Base-by-base conservation (phyloP, 306 rosid species). In the Hippophae rhamnoides region DNA sequence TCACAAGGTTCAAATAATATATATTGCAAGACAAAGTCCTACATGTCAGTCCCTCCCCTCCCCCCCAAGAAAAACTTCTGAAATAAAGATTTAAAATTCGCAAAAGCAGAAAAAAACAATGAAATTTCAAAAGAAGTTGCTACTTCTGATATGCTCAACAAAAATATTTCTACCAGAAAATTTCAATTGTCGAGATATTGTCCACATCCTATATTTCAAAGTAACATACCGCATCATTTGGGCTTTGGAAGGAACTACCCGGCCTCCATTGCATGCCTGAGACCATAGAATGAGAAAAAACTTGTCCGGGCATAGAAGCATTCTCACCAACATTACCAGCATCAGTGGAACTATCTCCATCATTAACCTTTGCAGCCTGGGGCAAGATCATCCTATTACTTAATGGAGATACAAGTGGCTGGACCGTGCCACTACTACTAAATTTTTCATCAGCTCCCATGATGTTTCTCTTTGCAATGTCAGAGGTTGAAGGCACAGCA, bases 201-300 rank as follows among this genome's bases (percentile, higher is more conserved):
- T 49, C 38, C 2, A 49, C n/a, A 23, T 41, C 2, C 58, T n/a
- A 51, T 1, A 23, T 13, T 52, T 10, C 10, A 62, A 63, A 62
- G 52, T 52, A 31, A 45, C 57, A 71, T 83, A 92, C 96, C 51
- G 70, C 74, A 62, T 92, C 98, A 71, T 74, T 85, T 60, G 76
- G 96, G 70, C 76, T 89, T 56, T 80, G 96, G 70, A 85, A 89
- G 51, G 90, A 76, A 70, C 88, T 83, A 68, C 98, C 98, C 41
- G 98, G 86, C 77, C 96, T 87, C 98, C 98, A 92, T 64, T 85
- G 98, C 89, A 87, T 83, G 72, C 92, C 79, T 53, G 98, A 75
- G 77, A 82, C 89, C 73, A 77, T 56, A 71, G 94, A 64, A 58
- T 87, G 87, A 64, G 96, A 83, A 74, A 87, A 92, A 66, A 83